Evolutionary conservation across 257 asterid species (phyloP), one percentile per base, ranked within the genome.

Genomic region (Solanum boliviense): DNA sequence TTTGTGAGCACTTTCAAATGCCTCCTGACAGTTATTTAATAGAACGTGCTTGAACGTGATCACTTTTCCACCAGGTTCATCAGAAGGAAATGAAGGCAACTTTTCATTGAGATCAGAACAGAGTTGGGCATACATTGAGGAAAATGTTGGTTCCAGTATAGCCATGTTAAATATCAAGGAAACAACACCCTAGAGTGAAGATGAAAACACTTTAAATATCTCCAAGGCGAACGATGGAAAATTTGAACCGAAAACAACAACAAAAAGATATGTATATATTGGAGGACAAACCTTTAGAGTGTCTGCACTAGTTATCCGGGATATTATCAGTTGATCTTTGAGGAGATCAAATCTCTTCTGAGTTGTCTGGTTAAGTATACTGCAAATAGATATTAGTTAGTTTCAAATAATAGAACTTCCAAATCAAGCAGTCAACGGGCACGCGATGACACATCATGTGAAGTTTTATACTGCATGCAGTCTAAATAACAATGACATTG

Each of bases 141-240:
- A 94, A 91, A 95, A 97, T 5, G 98, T 95, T 15, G 99, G 98
- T 93, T 97, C 98, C 92, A 93, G 90, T 39, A 97, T 97, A 56
- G 99, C 98, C 93, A 95, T 95, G 92, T 97, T 96, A 92, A 97
- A 97, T 83, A 95, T 94, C 95, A 97, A 95, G 82, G 98, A 67
- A n/a, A 84, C 78, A 70, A 67, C 48, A n/a, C 9, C 79, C 62
- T 62, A 35, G 23, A 27, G 21, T 87, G 20, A 72, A 52, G 18
- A 67, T 20, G 21, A 44, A 39, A 71, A 48, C 38, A 31, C 13
- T 5, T 41, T n/a, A 16, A 58, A 32, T n/a, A 32, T n/a, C n/a
- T 62, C 87, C 70, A 72, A 29, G 62, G 31, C 36, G 12, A 58
- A 20, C 52, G 9, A 58, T 58, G 67, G 67, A 58, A 58, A 7